A percentile compares a stretch with the other conserved stretches of the same genome.
Conservation (phyloP, 768 basidiomycete genomes). For the Suillus tomentosus region DNA sequence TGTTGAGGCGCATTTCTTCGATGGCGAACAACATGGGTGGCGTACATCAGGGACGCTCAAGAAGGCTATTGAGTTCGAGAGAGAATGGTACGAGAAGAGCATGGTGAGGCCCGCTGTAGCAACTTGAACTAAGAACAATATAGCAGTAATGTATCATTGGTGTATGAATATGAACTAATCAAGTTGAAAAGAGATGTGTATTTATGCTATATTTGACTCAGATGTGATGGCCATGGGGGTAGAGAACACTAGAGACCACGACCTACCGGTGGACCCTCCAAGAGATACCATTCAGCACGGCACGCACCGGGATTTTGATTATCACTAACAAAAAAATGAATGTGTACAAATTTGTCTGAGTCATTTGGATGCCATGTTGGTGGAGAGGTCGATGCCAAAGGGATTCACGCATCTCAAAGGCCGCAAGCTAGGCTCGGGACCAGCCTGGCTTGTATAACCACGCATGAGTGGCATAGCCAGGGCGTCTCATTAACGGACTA, state of each 20-base stretch:
- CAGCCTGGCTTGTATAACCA: no score
- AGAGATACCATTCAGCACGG: background rate
- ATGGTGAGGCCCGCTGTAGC: slow-evolving; percentile 3
- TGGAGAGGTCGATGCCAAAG: no score
- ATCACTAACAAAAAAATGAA: background rate
- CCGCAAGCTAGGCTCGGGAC: no score
- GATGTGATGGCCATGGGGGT: no score
- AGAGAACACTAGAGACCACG: no score
- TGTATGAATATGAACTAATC: background rate
- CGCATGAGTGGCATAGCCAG: no score
- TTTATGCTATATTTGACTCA: no score
- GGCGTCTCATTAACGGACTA: no score
- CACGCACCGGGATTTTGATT: background rate
- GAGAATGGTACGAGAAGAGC: slow-evolving; percentile 37
- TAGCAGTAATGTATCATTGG: background rate
- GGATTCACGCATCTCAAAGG: no score
- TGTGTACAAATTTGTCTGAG: no score
- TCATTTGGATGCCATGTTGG: no score
- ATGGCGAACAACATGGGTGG: slow-evolving; percentile 48
- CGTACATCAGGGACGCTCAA: slow-evolving; percentile 36
- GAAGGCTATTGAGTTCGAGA: slow-evolving; percentile 35
- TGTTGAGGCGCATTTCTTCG: slow-evolving; percentile 42
- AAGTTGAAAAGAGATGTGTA: background rate
- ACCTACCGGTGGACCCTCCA: background rate
- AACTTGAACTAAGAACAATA: background rate